Base-by-base conservation (phyloP, 768 basidiomycete species). In the Jaapia argillacea region DNA sequence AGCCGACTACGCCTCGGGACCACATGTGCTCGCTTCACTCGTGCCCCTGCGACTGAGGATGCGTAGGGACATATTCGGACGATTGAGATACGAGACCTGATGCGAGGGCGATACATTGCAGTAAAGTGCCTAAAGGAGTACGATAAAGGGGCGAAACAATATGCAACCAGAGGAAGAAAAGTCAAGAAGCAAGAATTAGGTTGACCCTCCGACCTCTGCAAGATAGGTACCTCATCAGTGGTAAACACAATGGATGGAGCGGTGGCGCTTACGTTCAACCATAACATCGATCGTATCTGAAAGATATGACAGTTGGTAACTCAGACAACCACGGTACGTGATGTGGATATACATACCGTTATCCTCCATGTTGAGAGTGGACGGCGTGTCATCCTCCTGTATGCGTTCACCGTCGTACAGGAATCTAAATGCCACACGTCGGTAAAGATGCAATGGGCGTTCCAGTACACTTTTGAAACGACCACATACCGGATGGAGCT, bases 211-310 rank as follows among this genome's bases (percentile, higher is more conserved):
- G 45, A 59, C 58, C 58, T 59, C 58, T 59, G 49, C 21, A 45
- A 35, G n/a, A 39, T 24, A 14, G 28, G 21, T 14, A 14, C n/a
- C 16, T 42, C 28, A 28, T 25, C 26, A 42, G 23, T 16, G 37
- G 40, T 40, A 48, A 51, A 48, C 42, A 43, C 45, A 43, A 53
- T n/a, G 41, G 23, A 41, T 31, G 21, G 35, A 25, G 45, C 40
- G 18, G 24, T 46, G 45, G 40, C 24, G 37, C 81, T 50, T 68
- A 93, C 90, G 91, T 68, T 94, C 90, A 47, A 94, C 85, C 84
- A 92, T 88, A 49, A 93, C 92, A 72, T 97, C 92, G 64, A 97
- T 91, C 5, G 89, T 81, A 59, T 97, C 92, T 81, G 54, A 20
- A 41, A 45, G 24, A 46, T 37, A n/a, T 44, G 47, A 42, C 24